Evolutionary conservation across 306 rosid species (phyloP).

Genomic region (Fagus sylvatica): DNA sequence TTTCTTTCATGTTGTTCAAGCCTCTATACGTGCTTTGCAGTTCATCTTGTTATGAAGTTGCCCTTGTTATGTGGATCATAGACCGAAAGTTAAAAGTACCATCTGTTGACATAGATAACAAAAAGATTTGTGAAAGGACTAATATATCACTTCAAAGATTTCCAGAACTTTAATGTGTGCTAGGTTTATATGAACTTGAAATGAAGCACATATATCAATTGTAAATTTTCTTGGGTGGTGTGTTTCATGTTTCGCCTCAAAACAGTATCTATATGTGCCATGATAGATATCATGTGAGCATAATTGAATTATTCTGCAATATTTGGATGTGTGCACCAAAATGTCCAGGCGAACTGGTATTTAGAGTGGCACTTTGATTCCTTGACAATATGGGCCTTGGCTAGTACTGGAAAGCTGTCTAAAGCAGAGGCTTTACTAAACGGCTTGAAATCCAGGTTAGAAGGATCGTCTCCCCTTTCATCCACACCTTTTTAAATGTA

Average conservation of each 20-base stretch:
- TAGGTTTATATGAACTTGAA: background rate
- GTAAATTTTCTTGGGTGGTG: background rate
- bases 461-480: constrained; percentile 22
- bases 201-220: background rate
- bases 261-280: background rate
- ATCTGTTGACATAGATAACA: background rate
- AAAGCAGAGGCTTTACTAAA: constrained; percentile 64
- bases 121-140: background rate
- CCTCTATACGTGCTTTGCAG: background rate
- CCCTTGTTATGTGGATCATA: background rate
- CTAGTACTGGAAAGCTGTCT: constrained; percentile 50
- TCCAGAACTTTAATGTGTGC: background rate
- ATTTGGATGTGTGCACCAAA: constrained; percentile 12
- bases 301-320: constrained; percentile 11
- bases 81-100: background rate
- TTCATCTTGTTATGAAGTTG: background rate
- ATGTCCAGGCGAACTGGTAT: constrained; percentile 72
- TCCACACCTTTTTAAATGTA: background rate
- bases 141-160: background rate
- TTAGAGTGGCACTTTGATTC: constrained; percentile 76
- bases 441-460: constrained; percentile 69
- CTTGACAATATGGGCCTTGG: constrained; percentile 71
- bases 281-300: background rate
- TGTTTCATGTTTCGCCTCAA: background rate
- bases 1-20: background rate